Conservation (phyloP, 2,329 filamentous ascomycete species). For the Hortaea werneckii region DNA sequence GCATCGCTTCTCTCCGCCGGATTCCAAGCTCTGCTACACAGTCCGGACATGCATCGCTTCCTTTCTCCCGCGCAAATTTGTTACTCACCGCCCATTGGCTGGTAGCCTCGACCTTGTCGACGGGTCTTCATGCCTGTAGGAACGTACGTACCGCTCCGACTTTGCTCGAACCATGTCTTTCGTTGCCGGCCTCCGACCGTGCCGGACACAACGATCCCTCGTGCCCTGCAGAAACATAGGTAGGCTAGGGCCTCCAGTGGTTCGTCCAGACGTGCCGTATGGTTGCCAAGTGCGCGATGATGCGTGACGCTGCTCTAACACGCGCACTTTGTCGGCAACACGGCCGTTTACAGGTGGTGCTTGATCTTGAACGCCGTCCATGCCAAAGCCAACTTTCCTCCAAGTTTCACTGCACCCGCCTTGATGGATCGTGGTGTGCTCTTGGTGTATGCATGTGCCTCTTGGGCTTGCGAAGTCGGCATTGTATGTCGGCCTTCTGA, state of each 20-base stretch:
- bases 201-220: background rate
- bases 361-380: slow-evolving; percentile 4
- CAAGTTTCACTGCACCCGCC: background rate
- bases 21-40: slow-evolving; percentile 22
- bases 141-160: slow-evolving; percentile 20
- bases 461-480: slow-evolving; percentile 4
- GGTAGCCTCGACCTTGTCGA: slow-evolving; percentile 21
- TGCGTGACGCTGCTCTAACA: background rate
- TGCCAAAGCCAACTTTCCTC: background rate
- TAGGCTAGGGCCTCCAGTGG: background rate
- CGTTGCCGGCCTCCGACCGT: slow-evolving; percentile 4
- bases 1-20: slow-evolving; percentile 6
- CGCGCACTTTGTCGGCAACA: background rate
- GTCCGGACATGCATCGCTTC: slow-evolving; percentile 22
- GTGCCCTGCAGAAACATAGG: background rate
- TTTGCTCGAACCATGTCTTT: slow-evolving; percentile 18
- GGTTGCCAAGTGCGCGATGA: too few species aligned
- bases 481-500: background rate
- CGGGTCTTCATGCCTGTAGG: slow-evolving; percentile 15
- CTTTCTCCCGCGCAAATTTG: slow-evolving; percentile 6
- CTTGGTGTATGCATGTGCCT: slow-evolving; percentile 4
- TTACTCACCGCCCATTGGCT: slow-evolving; percentile 17
- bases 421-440: background rate
- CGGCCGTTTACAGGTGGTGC: background rate
- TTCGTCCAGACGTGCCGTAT: too few species aligned